Conservation (phyloP, 148 eudicot genomes). For the Hydrangea macrophylla region DNA sequence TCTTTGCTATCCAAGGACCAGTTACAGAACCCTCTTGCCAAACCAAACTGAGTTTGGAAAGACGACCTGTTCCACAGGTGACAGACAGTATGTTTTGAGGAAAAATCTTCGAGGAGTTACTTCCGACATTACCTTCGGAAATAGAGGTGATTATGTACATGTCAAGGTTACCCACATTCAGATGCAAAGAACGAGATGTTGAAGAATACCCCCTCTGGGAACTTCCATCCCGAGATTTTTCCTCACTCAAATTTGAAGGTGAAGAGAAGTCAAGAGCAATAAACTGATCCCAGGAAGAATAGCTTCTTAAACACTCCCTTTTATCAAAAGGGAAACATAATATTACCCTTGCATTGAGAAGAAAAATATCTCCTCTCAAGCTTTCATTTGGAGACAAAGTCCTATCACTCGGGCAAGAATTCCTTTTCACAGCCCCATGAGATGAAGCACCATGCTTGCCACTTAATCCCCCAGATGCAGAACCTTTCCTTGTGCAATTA, state of each 20-base stretch:
- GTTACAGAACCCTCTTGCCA: slow-evolving; percentile 66
- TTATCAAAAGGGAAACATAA: slow-evolving; percentile 58
- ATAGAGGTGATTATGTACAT: slow-evolving; percentile 40
- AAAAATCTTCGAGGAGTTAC: slow-evolving; percentile 28
- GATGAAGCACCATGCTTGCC: slow-evolving; percentile 21
- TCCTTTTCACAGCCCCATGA: slow-evolving; percentile 25
- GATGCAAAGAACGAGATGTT: slow-evolving; percentile 54
- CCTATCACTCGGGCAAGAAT: slow-evolving; percentile 14
- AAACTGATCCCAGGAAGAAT: slow-evolving; percentile 67
- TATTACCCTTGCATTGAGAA: slow-evolving; percentile 70
- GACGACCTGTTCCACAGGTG: slow-evolving; percentile 31
- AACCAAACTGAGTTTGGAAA: slow-evolving; percentile 57
- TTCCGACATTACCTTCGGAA: slow-evolving; percentile 22
- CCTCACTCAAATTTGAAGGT: slow-evolving; percentile 27
- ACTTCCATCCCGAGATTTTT: slow-evolving; percentile 31
- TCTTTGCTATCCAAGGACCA: slow-evolving; percentile 64
- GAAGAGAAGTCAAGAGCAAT: slow-evolving; percentile 65
- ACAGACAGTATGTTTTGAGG: slow-evolving; percentile 49
- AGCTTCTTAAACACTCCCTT: slow-evolving; percentile 35
- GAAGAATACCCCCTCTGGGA: slow-evolving; percentile 29
- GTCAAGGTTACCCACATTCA: slow-evolving; percentile 51
- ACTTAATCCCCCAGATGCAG: slow-evolving; percentile 24
- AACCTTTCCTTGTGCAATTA: slow-evolving; percentile 16
- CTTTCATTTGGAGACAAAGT: slow-evolving; percentile 25
- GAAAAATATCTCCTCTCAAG: slow-evolving; percentile 48